Conservation (phyloP, 2,329 filamentous ascomycete genomes). For the Fusarium penzigii region DNA sequence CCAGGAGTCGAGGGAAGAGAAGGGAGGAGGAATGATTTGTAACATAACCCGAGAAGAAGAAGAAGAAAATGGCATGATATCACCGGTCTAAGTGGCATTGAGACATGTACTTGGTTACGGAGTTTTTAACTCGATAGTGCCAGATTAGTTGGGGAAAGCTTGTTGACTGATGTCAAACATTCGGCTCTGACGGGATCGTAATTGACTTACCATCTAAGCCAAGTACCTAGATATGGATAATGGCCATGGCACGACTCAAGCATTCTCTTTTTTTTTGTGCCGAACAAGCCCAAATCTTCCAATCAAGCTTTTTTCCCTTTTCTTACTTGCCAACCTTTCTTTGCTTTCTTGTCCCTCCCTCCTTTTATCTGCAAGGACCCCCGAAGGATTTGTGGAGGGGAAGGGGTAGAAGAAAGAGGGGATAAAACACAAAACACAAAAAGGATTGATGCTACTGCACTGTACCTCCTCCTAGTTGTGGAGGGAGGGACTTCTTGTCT, state of each 20-base stretch:
- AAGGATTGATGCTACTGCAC: too few species aligned
- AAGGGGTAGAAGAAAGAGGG: not conserved
- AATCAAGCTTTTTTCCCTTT: not conserved
- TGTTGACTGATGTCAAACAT: too few species aligned
- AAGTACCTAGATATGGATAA: not conserved
- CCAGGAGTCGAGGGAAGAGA: too few species aligned
- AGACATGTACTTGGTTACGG: too few species aligned
- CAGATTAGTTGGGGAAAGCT: too few species aligned
- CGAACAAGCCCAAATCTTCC: not conserved
- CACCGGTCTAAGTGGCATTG: too few species aligned
- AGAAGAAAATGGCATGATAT: too few species aligned
- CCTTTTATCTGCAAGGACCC: too few species aligned
- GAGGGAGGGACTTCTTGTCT: not conserved
- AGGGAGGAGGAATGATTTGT: too few species aligned
- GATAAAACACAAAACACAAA: too few species aligned
- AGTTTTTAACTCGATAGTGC: too few species aligned
- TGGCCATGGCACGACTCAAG: not conserved
- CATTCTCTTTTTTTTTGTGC: not conserved
- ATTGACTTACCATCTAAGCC: not conserved
- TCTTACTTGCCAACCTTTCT: not conserved
- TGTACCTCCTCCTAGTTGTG: not conserved
- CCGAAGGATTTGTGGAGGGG: not conserved
- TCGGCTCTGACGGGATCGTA: not conserved
- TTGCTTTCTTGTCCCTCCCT: not conserved
- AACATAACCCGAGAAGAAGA: too few species aligned